Conservation (phyloP, 2,329 filamentous ascomycete species). For the Penicillium sp. region DNA sequence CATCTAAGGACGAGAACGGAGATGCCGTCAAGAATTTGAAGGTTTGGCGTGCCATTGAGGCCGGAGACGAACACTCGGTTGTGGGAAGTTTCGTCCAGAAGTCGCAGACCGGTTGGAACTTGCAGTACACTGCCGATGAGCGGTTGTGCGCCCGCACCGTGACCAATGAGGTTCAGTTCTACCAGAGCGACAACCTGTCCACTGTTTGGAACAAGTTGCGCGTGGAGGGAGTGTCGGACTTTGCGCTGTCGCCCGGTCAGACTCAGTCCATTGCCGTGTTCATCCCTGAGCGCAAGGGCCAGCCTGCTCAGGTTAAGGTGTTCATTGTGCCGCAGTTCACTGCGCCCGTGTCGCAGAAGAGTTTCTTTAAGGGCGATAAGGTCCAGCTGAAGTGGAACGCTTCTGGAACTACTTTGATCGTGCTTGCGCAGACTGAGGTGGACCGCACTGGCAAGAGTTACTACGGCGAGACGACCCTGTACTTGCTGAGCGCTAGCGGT, state of each 20-base stretch:
- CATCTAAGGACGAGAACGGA: slow-evolving; percentile 86
- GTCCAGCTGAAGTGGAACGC: slow-evolving; percentile 98
- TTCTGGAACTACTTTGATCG: slow-evolving; percentile 83
- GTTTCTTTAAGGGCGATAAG: slow-evolving; percentile 98
- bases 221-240: slow-evolving; percentile 85
- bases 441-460: slow-evolving; percentile 99
- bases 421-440: slow-evolving; percentile 94
- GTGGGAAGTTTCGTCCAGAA: slow-evolving; percentile 94
- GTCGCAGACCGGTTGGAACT: slow-evolving; percentile 90
- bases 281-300: slow-evolving; percentile 92
- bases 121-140: slow-evolving; percentile 95
- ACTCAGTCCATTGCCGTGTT: slow-evolving; percentile 93
- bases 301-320: slow-evolving; percentile 90
- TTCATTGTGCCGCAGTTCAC: slow-evolving; percentile 88
- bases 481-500: slow-evolving; percentile 87
- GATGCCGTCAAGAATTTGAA: slow-evolving; percentile 96
- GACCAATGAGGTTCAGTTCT: slow-evolving; percentile 98
- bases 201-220: slow-evolving; percentile 94
- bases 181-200: slow-evolving; percentile 77
- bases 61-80: slow-evolving; percentile 61
- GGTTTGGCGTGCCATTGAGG: slow-evolving; percentile 84
- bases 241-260: slow-evolving; percentile 83
- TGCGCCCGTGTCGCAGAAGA: slow-evolving; percentile 88
- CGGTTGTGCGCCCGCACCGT: slow-evolving; percentile 87
- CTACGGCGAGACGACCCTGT: slow-evolving; percentile 96